These are phyloP conservation scores for Parathielavia appendiculata DNA, from an alignment of 495 filamentous ascomycete species.

Conservation along the genomic window DNA sequence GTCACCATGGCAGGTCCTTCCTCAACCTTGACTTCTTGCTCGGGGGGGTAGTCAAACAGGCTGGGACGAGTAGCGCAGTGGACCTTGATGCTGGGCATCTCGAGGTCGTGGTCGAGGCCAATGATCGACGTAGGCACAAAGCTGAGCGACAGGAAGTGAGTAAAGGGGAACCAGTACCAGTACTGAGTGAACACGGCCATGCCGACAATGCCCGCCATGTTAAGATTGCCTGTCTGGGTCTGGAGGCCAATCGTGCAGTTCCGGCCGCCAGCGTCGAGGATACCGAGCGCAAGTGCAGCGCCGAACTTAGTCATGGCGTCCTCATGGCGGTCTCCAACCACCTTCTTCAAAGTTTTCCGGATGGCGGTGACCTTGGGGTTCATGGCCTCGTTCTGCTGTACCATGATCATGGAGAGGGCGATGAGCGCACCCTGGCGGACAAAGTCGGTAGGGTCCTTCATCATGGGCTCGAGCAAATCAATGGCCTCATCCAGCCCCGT, in stretches of 20 bases:
- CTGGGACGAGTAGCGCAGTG: constrained; percentile 90
- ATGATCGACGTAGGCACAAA: constrained; percentile 94
- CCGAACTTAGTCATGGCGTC: constrained; percentile 99
- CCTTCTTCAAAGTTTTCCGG: constrained; percentile 81
- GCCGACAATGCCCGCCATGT: constrained; percentile 95
- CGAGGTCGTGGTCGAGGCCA: constrained; percentile 85
- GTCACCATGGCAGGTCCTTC: constrained; percentile 92
- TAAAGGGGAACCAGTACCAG: constrained; percentile 99
- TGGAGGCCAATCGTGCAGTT: constrained; percentile 98
- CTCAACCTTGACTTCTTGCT: constrained; percentile 88
- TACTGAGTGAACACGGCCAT: constrained; percentile 99
- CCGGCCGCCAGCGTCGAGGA: constrained; percentile 95
- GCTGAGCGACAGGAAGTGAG: constrained; percentile 91
- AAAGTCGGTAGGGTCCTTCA: constrained; percentile 98
- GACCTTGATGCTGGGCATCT: constrained; percentile 94
- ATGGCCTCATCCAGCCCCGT: constrained; percentile 96
- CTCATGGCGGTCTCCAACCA: constrained; percentile 91
- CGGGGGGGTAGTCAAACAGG: constrained; percentile 95
- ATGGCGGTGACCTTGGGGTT: constrained; percentile 82
- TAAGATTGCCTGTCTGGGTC: constrained; percentile 95
- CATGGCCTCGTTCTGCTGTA: constrained; percentile 95
- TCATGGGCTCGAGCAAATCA: constrained; percentile 96
- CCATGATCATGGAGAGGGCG: constrained; percentile 91
- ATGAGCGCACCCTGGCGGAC: constrained; percentile 97
- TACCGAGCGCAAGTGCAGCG: constrained; percentile 86